A percentile compares a stretch with the other conserved stretches of the same genome.
Evolutionary conservation across 495 filamentous ascomycete genomes (phyloP).

Genomic region (Tuber brumale): DNA sequence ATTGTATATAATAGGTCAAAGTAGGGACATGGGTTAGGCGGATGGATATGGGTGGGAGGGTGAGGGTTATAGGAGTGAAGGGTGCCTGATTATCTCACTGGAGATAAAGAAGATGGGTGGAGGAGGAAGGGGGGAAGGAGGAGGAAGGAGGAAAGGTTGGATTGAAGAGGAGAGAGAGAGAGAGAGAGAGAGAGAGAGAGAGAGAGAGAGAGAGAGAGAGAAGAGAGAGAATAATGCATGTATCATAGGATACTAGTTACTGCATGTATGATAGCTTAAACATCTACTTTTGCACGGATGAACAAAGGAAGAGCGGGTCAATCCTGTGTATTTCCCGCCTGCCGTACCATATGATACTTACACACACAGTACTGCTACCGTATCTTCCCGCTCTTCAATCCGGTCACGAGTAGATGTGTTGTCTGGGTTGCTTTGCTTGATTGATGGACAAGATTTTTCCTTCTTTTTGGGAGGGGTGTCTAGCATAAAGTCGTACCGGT

Average conservation of each 20-base stretch:
- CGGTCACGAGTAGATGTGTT: constrained; percentile 26
- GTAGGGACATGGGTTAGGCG: background rate
- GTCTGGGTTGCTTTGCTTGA: constrained; percentile 11
- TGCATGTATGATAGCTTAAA: background rate
- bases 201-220: constrained; percentile 18
- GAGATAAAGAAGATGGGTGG: constrained; percentile 1
- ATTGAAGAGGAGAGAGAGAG: background rate
- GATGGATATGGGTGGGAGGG: background rate
- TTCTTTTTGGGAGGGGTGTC: background rate
- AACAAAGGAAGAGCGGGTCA: background rate
- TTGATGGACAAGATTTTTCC: background rate
- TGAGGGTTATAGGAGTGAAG: constrained; percentile 11
- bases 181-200: constrained; percentile 16
- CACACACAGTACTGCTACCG: constrained; percentile 14
- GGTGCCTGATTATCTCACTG: constrained; percentile 4
- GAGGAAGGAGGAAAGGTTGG: background rate
- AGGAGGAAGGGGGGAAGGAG: background rate
- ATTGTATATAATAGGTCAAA: background rate
- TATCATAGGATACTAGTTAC: background rate
- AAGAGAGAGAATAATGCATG: constrained; percentile 25
- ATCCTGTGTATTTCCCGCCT: constrained; percentile 14
- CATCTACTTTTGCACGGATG: background rate
- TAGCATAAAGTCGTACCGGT: background rate
- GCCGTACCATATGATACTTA: background rate
- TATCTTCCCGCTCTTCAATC: constrained; percentile 5